Conservation (phyloP, 176 grass and related monocot species). For the Zoysia pacifica region DNA sequence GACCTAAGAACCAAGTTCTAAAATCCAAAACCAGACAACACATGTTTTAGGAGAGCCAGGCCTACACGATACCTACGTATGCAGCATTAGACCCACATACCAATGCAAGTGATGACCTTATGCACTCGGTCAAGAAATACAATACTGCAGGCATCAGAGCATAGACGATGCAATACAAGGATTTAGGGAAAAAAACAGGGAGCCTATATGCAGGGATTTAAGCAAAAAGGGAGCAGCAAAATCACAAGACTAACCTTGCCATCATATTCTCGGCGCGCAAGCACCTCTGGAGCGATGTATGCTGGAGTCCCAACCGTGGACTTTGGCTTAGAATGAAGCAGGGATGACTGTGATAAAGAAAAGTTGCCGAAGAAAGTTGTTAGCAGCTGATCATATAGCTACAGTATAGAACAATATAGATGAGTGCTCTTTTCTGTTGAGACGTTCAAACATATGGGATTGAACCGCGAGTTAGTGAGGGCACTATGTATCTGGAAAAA, state of each 20-base stretch:
- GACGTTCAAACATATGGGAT: background rate
- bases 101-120: slow-evolving; percentile 1
- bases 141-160: background rate
- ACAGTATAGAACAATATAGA: background rate
- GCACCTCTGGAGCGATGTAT: slow-evolving; percentile 81
- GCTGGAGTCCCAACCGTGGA: slow-evolving; percentile 80
- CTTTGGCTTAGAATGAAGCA: slow-evolving; percentile 78
- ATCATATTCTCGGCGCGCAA: slow-evolving; percentile 70
- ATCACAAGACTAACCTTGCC: slow-evolving; percentile 68
- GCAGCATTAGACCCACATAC: background rate
- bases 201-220: background rate
- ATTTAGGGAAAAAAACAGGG: background rate
- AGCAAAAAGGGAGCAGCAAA: background rate
- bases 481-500: background rate
- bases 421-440: background rate
- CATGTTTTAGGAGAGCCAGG: slow-evolving; percentile 19
- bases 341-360: slow-evolving; percentile 52
- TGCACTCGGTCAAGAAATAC: slow-evolving; percentile 30
- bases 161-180: slow-evolving; percentile 15
- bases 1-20: slow-evolving; percentile 39
- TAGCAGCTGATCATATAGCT: background rate
- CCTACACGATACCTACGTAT: slow-evolving; percentile 27
- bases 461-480: background rate
- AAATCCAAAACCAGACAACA: slow-evolving; percentile 20
- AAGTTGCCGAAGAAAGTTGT: slow-evolving; percentile 32